Conservation (phyloP, 768 basidiomycete species). For the Phylloporus sp. region DNA sequence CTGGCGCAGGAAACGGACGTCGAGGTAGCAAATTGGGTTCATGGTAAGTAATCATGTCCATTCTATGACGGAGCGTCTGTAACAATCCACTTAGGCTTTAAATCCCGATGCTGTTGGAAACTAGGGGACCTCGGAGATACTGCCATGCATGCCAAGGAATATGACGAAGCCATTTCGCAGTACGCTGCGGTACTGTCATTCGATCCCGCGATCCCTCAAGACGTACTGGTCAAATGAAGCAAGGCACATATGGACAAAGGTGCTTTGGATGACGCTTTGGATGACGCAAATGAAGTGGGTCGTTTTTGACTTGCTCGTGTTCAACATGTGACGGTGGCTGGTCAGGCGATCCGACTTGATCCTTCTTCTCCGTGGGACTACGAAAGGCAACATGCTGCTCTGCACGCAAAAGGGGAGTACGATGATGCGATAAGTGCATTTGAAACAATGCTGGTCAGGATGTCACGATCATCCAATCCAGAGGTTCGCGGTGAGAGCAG, state of each 20-base stretch:
- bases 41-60: neutral
- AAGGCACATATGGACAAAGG: neutral
- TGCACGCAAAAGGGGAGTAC: neutral
- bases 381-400: neutral
- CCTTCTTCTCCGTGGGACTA: neutral
- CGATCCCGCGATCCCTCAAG: neutral
- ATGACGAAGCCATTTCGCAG: neutral
- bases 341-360: neutral
- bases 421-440: no score
- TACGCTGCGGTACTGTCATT: neutral
- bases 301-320: neutral
- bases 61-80: neutral
- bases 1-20: neutral
- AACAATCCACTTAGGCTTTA: neutral
- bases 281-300: neutral
- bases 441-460: no score
- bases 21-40: neutral
- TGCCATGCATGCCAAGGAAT: neutral
- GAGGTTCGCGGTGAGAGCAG: no score
- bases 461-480: no score
- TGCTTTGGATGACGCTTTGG: constrained; percentile 1
- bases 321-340: neutral
- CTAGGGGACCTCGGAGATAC: neutral
- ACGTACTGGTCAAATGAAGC: neutral
- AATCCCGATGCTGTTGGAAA: neutral